Base-by-base conservation (phyloP, 2,329 filamentous ascomycete species). In the Aspergillus hiratsukae region DNA sequence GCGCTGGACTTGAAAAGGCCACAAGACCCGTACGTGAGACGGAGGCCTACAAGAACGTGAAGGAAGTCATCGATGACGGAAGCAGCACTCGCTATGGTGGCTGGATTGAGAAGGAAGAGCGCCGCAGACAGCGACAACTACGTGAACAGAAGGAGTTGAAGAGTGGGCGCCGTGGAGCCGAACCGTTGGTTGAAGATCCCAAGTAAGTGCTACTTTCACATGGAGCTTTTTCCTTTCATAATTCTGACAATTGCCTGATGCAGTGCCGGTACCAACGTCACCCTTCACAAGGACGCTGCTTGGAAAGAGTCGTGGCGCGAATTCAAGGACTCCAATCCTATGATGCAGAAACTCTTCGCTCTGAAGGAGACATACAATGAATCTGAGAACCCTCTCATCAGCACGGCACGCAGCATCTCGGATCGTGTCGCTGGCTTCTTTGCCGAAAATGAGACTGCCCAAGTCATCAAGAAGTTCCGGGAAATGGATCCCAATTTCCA, bases 301-400 rank as follows among this genome's bases (percentile, higher is more conserved):
- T 97, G 93, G 91, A 97, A 96, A 77, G 93, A 97, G 74, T 91
- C 91, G n/a, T 99, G 94, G 94, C 86, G 88, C 67, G 89, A 94
- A 52, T 99, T 97, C 83, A 88, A 89, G 61, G 94, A 99, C 73
- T 86, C 86, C 62, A 96, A 88, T 76, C 91, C 88, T 65, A 76
- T 97, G 57, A 90, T 96, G 72, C 93, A 97, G 76, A 87, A 88
- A 56, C 78, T 97, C 59, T 97, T 96, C 76, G 86, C 82, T 70
- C 85, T 96, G 76, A 92, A 93, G 76, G 86, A 84, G 55, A 87
- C 87, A 55, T 97, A 97, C 78, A 88, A 96, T 64, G 94, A 99
- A 77, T 97, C 94, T 10, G 94, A 99, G 71, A 99, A 99, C 74
- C 93, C 94, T 6, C 81, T 99, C 46, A 90, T 99, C 61, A 89